Percentiles rank a stretch among this genome's conserved stretches.
Conservation (phyloP, 768 basidiomycete genomes). For the Pholiota conissans region DNA sequence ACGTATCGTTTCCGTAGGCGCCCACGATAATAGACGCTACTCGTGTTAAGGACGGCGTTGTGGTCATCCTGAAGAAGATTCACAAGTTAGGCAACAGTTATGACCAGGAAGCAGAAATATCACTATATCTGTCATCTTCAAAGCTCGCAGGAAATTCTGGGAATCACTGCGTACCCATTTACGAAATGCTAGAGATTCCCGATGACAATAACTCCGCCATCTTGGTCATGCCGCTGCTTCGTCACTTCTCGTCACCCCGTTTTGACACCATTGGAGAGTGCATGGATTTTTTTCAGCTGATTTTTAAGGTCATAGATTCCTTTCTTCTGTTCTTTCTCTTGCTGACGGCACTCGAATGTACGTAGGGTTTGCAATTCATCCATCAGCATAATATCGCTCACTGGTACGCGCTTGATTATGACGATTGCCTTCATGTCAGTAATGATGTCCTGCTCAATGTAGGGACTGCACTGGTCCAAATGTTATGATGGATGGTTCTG, state of each 20-base stretch:
- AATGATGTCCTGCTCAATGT: background rate
- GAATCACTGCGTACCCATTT: no score
- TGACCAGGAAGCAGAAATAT: slow-evolving; percentile 9
- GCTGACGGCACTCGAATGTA: background rate
- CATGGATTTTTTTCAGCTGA: slow-evolving; percentile 20
- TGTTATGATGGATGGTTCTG: slow-evolving; percentile 20
- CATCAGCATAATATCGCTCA: slow-evolving; percentile 21
- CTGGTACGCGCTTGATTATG: slow-evolving; percentile 12
- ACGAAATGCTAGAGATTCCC: slow-evolving; percentile 3
- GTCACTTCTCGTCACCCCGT: slow-evolving; percentile 22
- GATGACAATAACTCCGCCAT: slow-evolving; percentile 17
- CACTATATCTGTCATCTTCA: slow-evolving; percentile 9
- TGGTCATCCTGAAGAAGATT: slow-evolving; percentile 20
- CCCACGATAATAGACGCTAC: slow-evolving; percentile 16
- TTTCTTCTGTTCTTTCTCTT: background rate
- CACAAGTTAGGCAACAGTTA: background rate
- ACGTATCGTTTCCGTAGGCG: background rate
- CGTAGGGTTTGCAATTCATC: slow-evolving; percentile 15
- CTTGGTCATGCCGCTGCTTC: slow-evolving; percentile 34
- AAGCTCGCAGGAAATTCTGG: slow-evolving; percentile 5
- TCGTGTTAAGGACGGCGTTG: slow-evolving; percentile 7
- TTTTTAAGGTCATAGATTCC: slow-evolving; percentile 5
- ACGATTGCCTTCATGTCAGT: no score
- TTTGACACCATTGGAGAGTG: slow-evolving; percentile 21
- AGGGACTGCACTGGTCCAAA: slow-evolving; percentile 20